Conservation (phyloP, 768 basidiomycete genomes). For the Obba rivulosa region DNA sequence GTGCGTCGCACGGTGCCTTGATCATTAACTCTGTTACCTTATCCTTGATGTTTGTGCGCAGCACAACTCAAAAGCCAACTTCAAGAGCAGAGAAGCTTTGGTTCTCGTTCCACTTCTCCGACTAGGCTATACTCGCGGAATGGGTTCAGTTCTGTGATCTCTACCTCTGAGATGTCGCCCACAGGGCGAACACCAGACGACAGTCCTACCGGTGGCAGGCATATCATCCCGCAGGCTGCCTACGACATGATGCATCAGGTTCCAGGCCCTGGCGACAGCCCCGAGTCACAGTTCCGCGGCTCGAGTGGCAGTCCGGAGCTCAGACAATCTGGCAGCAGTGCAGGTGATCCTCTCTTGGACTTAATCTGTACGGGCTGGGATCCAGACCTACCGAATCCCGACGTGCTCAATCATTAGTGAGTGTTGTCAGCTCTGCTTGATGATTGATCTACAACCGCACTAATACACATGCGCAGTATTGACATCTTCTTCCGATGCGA, state of each 20-base stretch:
- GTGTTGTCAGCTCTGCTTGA: constrained; percentile 22
- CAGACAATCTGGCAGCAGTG: constrained; percentile 29
- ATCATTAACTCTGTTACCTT: neutral
- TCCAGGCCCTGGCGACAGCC: constrained; percentile 11
- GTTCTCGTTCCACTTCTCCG: constrained; percentile 36
- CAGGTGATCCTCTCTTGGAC: constrained; percentile 53
- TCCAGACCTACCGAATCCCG: constrained; percentile 75
- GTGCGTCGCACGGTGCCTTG: constrained; percentile 29
- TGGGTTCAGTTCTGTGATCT: constrained; percentile 4
- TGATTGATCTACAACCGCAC: neutral
- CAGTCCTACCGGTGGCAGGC: constrained; percentile 21
- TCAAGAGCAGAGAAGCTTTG: constrained; percentile 41
- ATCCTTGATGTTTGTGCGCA: constrained; percentile 22
- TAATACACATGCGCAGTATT: constrained; percentile 46
- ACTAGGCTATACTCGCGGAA: constrained; percentile 17
- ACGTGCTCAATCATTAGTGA: constrained; percentile 70
- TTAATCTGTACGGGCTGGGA: constrained; percentile 79
- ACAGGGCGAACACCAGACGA: constrained; percentile 18
- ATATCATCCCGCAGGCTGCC: constrained; percentile 22
- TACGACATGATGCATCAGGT: constrained; percentile 16
- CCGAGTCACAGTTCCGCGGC: constrained; percentile 17
- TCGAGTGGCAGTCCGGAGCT: constrained; percentile 52
- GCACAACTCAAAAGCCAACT: constrained; percentile 61
- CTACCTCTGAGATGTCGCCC: constrained; percentile 8
- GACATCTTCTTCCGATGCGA: constrained; percentile 87